Evolutionary conservation across 2,329 filamentous ascomycete genomes (phyloP).

Genomic region (Chaetomium olivaceum): DNA sequence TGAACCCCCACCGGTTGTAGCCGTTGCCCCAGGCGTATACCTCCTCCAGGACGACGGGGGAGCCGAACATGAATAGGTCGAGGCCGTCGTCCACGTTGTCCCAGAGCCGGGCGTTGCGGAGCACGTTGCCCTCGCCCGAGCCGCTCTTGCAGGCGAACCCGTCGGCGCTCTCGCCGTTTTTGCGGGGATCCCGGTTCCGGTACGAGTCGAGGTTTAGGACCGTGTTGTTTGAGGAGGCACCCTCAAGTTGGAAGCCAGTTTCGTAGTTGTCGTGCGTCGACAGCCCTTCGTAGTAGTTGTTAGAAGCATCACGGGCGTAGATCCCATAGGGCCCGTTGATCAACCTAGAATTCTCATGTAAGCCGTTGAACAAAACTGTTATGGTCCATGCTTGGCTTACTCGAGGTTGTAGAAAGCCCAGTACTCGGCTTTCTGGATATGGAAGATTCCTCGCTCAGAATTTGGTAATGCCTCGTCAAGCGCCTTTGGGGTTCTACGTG

Average conservation of each 20-base stretch:
- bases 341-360: not conserved
- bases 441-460: slow-evolving; percentile 6
- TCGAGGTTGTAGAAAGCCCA: slow-evolving; percentile 8
- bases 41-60: not conserved
- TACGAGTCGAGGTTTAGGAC: slow-evolving; percentile 10
- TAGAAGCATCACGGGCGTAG: slow-evolving; percentile 1
- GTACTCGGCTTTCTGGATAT: slow-evolving; percentile 6
- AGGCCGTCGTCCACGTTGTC: slow-evolving; percentile 9
- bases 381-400: not conserved
- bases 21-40: slow-evolving; percentile 8
- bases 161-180: slow-evolving; percentile 11
- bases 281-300: slow-evolving; percentile 8
- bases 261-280: slow-evolving; percentile 13
- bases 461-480: slow-evolving; percentile 4
- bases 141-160: slow-evolving; percentile 11
- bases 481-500: not conserved
- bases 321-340: slow-evolving; percentile 8
- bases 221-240: slow-evolving; percentile 2
- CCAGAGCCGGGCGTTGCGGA: slow-evolving; percentile 8
- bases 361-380: not conserved
- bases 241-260: slow-evolving; percentile 8
- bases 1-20: slow-evolving; percentile 7
- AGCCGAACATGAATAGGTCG: slow-evolving; percentile 7
- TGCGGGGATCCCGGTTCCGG: slow-evolving; percentile 6
- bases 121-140: slow-evolving; percentile 9